phyloP scores from a whole-genome alignment of 805 yeast species.

The Priceomyces carsonii region DNA sequence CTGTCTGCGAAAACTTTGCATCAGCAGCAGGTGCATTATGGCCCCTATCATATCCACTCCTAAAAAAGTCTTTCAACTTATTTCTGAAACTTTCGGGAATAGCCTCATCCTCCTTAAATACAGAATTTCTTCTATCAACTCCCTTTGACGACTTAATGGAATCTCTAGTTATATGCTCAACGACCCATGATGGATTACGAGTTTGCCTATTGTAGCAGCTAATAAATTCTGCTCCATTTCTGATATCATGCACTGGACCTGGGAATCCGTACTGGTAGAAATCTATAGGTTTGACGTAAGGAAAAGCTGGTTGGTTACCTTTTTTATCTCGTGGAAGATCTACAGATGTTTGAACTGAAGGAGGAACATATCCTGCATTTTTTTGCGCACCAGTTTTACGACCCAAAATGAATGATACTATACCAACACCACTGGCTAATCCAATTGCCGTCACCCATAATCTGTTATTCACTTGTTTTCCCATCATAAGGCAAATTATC shows the following conservation, averaged over 20 bases:
- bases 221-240: constrained; percentile 71
- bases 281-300: constrained; percentile 65
- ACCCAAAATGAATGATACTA: constrained; percentile 44
- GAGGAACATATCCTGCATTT: constrained; percentile 4
- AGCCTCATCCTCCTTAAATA: constrained; percentile 82
- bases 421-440: constrained; percentile 33
- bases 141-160: constrained; percentile 52
- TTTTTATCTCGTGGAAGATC: constrained; percentile 5
- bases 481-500: no score
- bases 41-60: constrained; percentile 96
- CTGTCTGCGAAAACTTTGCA: constrained; percentile 84
- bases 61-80: constrained; percentile 78
- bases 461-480: no score
- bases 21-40: constrained; percentile 98
- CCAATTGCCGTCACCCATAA: constrained; percentile 31
- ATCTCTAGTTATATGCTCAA: constrained; percentile 83
- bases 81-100: constrained; percentile 80
- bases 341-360: constrained; percentile 8
- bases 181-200: constrained; percentile 85
- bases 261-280: constrained; percentile 94
- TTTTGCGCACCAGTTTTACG: constrained; percentile 20
- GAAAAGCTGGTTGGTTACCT: background rate
- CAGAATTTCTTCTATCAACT: constrained; percentile 77
- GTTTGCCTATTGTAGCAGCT: constrained; percentile 84
- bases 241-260: constrained; percentile 88